Evolutionary conservation across 2,329 filamentous ascomycete genomes (phyloP).

Genomic region (Orbilia javanica): DNA sequence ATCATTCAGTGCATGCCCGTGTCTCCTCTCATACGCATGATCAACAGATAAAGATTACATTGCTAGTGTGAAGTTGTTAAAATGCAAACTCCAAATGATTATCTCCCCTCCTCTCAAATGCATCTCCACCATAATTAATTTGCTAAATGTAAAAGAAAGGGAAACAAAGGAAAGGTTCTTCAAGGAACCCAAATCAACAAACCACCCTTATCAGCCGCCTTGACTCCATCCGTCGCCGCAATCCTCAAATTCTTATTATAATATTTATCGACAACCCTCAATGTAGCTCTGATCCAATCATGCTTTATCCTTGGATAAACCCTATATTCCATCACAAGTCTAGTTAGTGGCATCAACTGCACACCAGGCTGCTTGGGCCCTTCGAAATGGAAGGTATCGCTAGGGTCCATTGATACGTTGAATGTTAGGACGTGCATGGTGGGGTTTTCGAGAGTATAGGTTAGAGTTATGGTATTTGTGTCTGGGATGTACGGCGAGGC

Average conservation of each 20-base stretch:
- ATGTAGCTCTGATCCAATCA: constrained; percentile 76
- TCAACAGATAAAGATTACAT: not conserved
- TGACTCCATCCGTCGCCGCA: constrained; percentile 80
- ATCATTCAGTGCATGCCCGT: not conserved
- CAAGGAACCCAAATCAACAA: constrained; percentile 73
- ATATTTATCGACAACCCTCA: constrained; percentile 87
- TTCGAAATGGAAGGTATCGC: constrained; percentile 91
- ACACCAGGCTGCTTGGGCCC: constrained; percentile 84
- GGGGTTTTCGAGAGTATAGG: constrained; percentile 88
- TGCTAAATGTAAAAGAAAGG: not conserved
- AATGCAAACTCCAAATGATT: constrained; percentile 2
- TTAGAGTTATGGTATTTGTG: constrained; percentile 64
- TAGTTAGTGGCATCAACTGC: constrained; percentile 84
- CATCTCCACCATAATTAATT: not conserved
- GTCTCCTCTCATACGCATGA: not conserved
- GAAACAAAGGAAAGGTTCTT: not conserved
- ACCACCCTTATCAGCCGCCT: constrained; percentile 73
- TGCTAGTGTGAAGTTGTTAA: not conserved
- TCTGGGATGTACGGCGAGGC: constrained; percentile 37
- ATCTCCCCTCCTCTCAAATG: not conserved
- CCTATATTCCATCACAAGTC: constrained; percentile 79
- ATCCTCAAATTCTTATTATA: constrained; percentile 91
- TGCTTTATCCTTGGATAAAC: constrained; percentile 75
- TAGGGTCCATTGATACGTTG: constrained; percentile 89
- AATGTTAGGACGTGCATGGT: constrained; percentile 96